Base-by-base conservation (phyloP, 2,329 filamentous ascomycete species). In the Colletotrichum brevisporum region DNA sequence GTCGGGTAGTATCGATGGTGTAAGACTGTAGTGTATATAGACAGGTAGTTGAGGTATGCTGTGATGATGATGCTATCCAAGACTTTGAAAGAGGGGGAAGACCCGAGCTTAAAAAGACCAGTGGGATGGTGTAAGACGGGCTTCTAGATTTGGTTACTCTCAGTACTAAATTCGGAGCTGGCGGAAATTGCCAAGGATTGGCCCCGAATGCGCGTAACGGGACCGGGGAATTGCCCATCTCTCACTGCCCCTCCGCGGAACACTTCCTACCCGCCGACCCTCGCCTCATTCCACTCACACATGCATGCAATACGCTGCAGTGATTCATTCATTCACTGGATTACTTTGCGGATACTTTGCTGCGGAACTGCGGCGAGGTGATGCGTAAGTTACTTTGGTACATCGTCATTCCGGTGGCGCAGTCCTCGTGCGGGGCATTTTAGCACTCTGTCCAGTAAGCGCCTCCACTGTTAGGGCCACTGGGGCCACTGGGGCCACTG, bases 181-280 rank as follows among this genome's bases (percentile, higher is more conserved):
- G 39, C 66, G 66, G 66, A 59, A 59, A 68, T 68, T 68, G 61
- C 41, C 61, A 55, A 58, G 61, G 61, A 58, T 39, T 52, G 60
- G 53, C 60, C 13, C 39, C 24, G 31, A 27, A 51, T 26, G 26
- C 39, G 26, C 43, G 47, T 41, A 48, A 31, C 27, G 27, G 27
- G 27, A 43, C 5, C 21, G 60, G 48, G 60, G 16, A 48, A 51
- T 41, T 51, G n/a, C 27, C 21, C 63, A 16, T 39, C 57, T 45
- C 12, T n/a, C 36, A 15, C 52, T 48, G 41, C 36, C 51, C 54
- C 27, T 31, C 27, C 27, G 27, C 27, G 27, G 56, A 48, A 31
- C 2, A n/a, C 58, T 55, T 24, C 54, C 54, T 24, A 43, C 45
- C 48, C 26, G 47, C 59, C 4, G 45, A 47, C 41, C 61, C 31